Conservation (phyloP, 1,284 basidiomycete species). For the Ceraceosorus guamensis region DNA sequence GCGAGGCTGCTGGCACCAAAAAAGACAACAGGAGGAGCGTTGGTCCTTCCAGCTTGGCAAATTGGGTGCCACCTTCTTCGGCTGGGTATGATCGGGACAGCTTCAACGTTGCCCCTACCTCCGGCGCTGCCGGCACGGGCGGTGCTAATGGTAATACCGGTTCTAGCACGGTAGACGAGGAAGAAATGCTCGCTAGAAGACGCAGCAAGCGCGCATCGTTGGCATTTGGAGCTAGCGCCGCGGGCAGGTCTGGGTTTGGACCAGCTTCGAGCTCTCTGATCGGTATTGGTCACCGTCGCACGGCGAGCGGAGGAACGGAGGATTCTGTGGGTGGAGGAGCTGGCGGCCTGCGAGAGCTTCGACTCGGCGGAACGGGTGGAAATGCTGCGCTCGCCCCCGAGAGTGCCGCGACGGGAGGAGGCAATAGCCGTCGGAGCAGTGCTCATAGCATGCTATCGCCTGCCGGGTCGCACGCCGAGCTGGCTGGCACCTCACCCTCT, state of each 20-base stretch:
- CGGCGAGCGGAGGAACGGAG: background rate
- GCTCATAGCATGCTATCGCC: background rate
- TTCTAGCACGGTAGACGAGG: no score
- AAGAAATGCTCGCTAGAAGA: background rate
- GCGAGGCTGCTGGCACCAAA: background rate
- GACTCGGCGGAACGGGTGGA: background rate
- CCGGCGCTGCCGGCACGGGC: background rate
- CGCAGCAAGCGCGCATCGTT: slow-evolving; percentile 5
- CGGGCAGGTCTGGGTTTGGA: background rate
- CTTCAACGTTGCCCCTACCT: background rate
- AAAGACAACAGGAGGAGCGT: slow-evolving; percentile 3
- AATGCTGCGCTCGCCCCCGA: background rate
- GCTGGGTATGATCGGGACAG: background rate
- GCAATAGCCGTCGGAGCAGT: no score
- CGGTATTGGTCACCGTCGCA: background rate
- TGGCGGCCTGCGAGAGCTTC: no score
- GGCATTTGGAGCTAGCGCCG: slow-evolving; percentile 5
- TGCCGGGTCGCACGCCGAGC: background rate
- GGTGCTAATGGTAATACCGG: background rate
- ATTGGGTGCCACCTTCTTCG: slow-evolving; percentile 4
- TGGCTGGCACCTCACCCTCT: background rate
- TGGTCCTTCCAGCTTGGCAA: background rate
- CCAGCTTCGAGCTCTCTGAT: slow-evolving; percentile 1
- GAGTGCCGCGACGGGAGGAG: background rate
- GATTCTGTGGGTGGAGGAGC: background rate